Evolutionary conservation across 495 filamentous ascomycete species (phyloP).

Genomic region (Chaetomium cochliodes): DNA sequence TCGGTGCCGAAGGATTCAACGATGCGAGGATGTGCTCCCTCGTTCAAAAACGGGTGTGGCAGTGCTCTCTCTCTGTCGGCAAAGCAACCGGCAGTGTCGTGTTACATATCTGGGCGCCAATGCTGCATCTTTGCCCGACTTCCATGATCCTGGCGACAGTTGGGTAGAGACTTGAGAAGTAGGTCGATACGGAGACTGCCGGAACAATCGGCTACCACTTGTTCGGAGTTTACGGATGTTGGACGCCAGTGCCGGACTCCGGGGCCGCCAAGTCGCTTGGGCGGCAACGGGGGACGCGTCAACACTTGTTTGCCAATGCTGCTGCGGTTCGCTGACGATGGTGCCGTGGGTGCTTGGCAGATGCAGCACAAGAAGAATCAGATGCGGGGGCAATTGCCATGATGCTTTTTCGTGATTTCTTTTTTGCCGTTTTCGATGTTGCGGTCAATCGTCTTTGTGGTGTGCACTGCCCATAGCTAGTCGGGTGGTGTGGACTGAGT

Average conservation of each 20-base stretch:
- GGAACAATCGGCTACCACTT: neutral
- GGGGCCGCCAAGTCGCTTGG: slow-evolving; percentile 4
- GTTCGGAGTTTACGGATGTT: neutral
- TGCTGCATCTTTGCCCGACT: neutral
- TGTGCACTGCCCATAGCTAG: too few relatives aligned
- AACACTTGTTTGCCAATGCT: neutral
- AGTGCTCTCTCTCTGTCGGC: neutral
- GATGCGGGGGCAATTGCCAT: neutral
- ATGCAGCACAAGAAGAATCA: neutral
- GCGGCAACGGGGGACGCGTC: slow-evolving; percentile 8
- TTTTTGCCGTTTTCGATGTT: too few relatives aligned
- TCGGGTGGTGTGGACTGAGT: too few relatives aligned
- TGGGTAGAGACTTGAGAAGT: neutral
- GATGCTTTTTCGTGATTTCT: neutral
- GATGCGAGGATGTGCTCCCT: neutral
- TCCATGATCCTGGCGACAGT: neutral
- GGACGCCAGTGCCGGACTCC: neutral
- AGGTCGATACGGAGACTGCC: too few relatives aligned
- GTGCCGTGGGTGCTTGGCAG: slow-evolving; percentile 8
- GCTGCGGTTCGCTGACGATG: slow-evolving; percentile 3
- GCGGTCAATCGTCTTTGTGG: too few relatives aligned
- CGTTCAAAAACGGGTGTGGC: neutral
- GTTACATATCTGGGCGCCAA: neutral
- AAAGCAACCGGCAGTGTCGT: neutral
- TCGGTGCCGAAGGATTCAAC: neutral